Conservation (phyloP, 192 early-diverging fungal species). For the Podila clonocystis region DNA sequence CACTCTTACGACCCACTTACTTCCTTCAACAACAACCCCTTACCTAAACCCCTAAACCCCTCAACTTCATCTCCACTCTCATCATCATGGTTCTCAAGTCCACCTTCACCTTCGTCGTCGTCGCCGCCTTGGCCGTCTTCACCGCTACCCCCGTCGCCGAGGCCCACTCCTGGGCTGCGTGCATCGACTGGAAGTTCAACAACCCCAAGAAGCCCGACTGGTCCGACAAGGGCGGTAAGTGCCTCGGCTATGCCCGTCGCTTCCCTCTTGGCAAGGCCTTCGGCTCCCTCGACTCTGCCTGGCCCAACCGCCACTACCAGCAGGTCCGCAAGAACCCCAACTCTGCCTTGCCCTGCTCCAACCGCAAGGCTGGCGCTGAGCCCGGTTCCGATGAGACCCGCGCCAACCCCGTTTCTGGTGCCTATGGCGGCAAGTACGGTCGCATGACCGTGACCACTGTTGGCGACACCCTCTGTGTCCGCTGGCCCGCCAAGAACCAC, state of each 20-base stretch:
- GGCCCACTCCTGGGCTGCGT: constrained; percentile 50
- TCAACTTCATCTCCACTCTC: background rate
- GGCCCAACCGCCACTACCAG: constrained; percentile 40
- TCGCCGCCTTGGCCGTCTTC: constrained; percentile 46
- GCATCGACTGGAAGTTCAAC: constrained; percentile 51
- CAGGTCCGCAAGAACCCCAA: constrained; percentile 29
- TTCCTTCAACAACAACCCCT: constrained; percentile 1
- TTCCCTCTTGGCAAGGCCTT: constrained; percentile 34
- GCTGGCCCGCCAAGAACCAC: constrained; percentile 52
- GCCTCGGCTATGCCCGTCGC: constrained; percentile 44
- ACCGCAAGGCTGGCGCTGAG: constrained; percentile 24
- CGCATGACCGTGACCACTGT: constrained; percentile 38
- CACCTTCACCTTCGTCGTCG: constrained; percentile 30
- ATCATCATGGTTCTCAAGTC: constrained; percentile 40
- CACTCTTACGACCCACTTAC: background rate
- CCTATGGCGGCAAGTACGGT: constrained; percentile 46
- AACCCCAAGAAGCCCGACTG: constrained; percentile 20
- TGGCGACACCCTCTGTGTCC: constrained; percentile 46
- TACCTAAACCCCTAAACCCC: background rate
- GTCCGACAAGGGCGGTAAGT: constrained; percentile 35
- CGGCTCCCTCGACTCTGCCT: constrained; percentile 28
- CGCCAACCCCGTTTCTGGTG: constrained; percentile 23
- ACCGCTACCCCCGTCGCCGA: constrained; percentile 23
- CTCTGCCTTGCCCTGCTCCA: constrained; percentile 25
- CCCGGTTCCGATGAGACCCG: constrained; percentile 41